phyloP scores from a whole-genome alignment of 352 stramenopile genomes.

The Pythium coloratum region DNA sequence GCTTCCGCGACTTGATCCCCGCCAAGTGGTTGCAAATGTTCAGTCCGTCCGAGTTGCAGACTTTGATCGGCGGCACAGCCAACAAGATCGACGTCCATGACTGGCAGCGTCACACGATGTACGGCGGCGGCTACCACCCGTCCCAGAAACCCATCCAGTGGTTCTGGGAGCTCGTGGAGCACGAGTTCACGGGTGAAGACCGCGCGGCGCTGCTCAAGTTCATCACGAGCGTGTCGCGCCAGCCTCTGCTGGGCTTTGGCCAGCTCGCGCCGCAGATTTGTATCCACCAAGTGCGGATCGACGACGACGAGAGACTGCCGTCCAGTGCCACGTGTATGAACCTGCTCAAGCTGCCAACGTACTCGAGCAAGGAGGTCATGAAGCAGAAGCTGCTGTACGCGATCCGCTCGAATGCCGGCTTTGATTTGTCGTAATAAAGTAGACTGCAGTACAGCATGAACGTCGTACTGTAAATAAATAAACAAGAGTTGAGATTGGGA shows the following conservation, averaged over 20 bases:
- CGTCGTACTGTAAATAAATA: background rate
- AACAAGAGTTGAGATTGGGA: background rate
- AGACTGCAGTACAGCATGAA: too few relatives aligned
- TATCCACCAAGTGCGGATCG: conserved; percentile 85
- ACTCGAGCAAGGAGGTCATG: conserved; percentile 94
- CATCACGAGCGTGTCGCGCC: conserved; percentile 92
- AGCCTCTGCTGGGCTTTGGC: conserved; percentile 94
- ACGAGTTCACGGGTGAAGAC: conserved; percentile 83
- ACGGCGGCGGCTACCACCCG: conserved; percentile 95
- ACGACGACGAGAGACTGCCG: conserved; percentile 67
- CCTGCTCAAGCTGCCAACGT: conserved; percentile 96
- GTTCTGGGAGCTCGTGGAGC: conserved; percentile 76
- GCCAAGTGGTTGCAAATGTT: conserved; percentile 83
- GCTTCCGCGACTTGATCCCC: conserved; percentile 77
- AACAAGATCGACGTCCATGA: conserved; percentile 95
- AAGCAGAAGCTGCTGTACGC: conserved; percentile 94
- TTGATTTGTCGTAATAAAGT: conserved; percentile 92
- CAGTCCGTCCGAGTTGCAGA: conserved; percentile 92
- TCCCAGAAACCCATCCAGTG: conserved; percentile 68
- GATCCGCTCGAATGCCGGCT: conserved; percentile 95
- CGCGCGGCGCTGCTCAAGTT: conserved; percentile 94
- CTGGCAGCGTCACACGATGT: conserved; percentile 90
- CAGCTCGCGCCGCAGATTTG: conserved; percentile 94
- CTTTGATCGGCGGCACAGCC: conserved; percentile 89
- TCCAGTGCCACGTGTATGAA: conserved; percentile 97